Conservation (phyloP, 1,139 yeast genomes). For the Saccharomyces hybrid region DNA sequence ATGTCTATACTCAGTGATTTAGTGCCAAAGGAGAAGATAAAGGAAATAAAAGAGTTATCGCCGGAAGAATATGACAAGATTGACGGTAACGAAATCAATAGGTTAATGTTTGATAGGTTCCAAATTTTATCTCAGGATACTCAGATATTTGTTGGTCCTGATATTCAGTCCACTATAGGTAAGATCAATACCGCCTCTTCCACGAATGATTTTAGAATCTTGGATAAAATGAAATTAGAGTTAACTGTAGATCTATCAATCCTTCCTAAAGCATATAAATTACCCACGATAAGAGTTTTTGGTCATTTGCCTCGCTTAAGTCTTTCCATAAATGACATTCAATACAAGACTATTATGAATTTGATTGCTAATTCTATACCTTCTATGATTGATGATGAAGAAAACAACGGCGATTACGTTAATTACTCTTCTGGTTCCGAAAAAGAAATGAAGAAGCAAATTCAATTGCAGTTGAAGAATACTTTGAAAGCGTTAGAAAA, state of each 20-base stretch:
- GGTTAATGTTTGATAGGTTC: constrained; percentile 86
- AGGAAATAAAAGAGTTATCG: constrained; percentile 60
- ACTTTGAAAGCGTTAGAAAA: constrained; percentile 13
- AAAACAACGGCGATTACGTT: constrained; percentile 9
- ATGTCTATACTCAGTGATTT: constrained; percentile 76
- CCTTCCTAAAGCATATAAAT: constrained; percentile 65
- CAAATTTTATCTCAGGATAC: constrained; percentile 74
- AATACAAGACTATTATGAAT: constrained; percentile 80
- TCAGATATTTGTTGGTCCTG: constrained; percentile 80
- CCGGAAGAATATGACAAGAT: constrained; percentile 57
- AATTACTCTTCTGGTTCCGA: constrained; percentile 16
- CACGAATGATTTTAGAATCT: constrained; percentile 39
- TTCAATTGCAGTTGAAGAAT: constrained; percentile 17
- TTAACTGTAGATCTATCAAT: constrained; percentile 75
- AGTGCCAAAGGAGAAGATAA: constrained; percentile 62
- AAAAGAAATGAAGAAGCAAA: constrained; percentile 22
- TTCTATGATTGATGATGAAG: constrained; percentile 37
- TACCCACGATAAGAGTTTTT: constrained; percentile 65
- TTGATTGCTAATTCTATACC: constrained; percentile 69
- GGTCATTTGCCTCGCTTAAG: constrained; percentile 74
- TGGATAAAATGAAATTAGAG: constrained; percentile 70
- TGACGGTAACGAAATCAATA: constrained; percentile 66
- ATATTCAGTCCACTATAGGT: constrained; percentile 66
- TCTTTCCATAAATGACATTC: constrained; percentile 76
- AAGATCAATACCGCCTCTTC: constrained; percentile 48